Evolutionary conservation across 306 rosid species (phyloP), one percentile per base, ranked within the genome.

Genomic region (Boehmeria nivea): DNA sequence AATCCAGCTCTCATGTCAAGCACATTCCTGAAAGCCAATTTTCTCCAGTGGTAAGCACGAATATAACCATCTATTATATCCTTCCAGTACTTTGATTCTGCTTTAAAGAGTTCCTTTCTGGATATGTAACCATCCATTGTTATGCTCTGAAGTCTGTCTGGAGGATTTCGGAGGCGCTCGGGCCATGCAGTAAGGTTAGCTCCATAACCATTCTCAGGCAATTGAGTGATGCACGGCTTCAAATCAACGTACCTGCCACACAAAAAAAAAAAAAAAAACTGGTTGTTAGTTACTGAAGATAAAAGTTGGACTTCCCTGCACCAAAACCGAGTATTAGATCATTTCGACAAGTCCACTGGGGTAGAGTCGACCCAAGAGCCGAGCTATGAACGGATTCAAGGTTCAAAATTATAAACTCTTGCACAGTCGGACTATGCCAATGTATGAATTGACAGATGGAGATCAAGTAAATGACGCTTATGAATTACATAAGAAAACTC

Each of bases 1-100:
- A 78, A 90, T 72, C 94, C 87, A 44, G 95, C 97, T 39, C 76
- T 83, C 97, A 83, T 81, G 69, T 90, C 97, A 83, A 86, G 64
- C 31, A 86, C 77, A 63, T 86, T 90, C 79, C 95, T 76, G 22
- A 86, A 61, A 39, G 67, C 67, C 44, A 68, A 67, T n/a, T 75
- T 72, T 61, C 72, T 75, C 95, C 94, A 86, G 51, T 55, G 84
- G 66, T 34, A 86, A 43, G 77, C 95, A 17, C 60, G 69, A 25
- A 84, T 63, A 57, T 86, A 90, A 63, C 83, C 78, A 0, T 63
- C 68, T 63, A 90, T 49, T 69, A 81, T 83, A 66, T 90, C 95
- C 58, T 64, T 58, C 97, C 97, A 90, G 67, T 84, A 90, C 53
- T 84, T 86, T 25, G 83, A 54, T 71, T 90, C 95, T 5, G 97